Percentiles rank a stretch among this genome's conserved stretches.
Evolutionary conservation across 768 basidiomycete genomes (phyloP).

Genomic region (Paxillus involutus): DNA sequence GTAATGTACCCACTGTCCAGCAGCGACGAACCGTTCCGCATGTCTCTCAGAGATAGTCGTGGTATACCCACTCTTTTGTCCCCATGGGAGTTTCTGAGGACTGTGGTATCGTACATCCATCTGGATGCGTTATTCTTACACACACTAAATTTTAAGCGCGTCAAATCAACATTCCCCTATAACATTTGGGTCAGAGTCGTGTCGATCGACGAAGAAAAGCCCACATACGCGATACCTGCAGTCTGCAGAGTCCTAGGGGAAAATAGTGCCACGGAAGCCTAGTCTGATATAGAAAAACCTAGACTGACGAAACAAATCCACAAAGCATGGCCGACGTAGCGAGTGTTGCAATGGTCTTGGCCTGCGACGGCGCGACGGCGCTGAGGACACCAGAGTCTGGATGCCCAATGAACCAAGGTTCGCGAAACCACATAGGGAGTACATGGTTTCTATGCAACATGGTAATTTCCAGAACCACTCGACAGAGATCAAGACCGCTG

Average conservation of each 20-base stretch:
- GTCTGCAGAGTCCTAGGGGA: constrained; percentile 48
- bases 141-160: constrained; percentile 21
- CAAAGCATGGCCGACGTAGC: constrained; percentile 71
- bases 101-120: constrained; percentile 40
- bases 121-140: no score
- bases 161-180: constrained; percentile 49
- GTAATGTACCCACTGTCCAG: constrained; percentile 33
- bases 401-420: constrained; percentile 87
- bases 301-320: constrained; percentile 56
- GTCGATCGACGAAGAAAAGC: background rate
- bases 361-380: constrained; percentile 67
- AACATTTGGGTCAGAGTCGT: constrained; percentile 20
- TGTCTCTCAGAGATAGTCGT: constrained; percentile 27
- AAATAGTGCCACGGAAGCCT: background rate
- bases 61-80: constrained; percentile 34
- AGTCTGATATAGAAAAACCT: background rate
- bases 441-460: no score
- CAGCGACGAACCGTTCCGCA: constrained; percentile 32
- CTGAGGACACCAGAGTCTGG: constrained; percentile 76
- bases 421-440: constrained; percentile 89
- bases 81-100: constrained; percentile 40
- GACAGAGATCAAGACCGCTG: no score
- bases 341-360: constrained; percentile 67
- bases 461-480: no score
- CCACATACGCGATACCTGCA: constrained; percentile 55